Percentiles rank a stretch among this genome's conserved stretches.
Conservation (phyloP, 139 green algal genomes). For the Chlamydomonas asymmetrica region DNA sequence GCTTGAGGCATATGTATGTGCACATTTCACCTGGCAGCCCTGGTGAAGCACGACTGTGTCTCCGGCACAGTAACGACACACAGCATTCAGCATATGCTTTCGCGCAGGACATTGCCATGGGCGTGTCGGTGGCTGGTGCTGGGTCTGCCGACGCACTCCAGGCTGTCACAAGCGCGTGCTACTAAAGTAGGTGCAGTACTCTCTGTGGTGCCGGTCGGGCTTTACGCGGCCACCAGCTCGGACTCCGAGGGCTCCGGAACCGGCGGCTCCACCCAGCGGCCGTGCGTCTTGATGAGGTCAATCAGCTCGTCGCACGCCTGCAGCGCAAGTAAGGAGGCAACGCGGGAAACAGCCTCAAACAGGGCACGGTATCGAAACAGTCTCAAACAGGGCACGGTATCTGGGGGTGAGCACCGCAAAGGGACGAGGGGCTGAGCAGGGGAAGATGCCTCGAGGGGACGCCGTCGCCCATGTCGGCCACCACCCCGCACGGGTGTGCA, state of each 20-base stretch:
- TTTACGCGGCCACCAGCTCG: background rate
- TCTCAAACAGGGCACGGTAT: background rate
- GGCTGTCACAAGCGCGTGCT: no score
- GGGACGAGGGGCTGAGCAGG: background rate
- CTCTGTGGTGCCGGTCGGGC: no score
- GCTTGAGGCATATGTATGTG: no score
- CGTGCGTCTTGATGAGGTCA: constrained; percentile 97
- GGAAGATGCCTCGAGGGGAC: background rate
- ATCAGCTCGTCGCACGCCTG: constrained; percentile 88
- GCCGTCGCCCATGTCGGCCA: background rate
- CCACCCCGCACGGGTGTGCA: background rate
- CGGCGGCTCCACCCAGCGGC: constrained; percentile 80
- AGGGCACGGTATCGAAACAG: background rate
- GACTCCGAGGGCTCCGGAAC: no score
- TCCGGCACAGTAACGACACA: no score
- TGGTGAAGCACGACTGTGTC: no score
- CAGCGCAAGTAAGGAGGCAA: background rate
- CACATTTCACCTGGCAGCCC: no score
- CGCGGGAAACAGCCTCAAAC: background rate
- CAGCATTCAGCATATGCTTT: no score
- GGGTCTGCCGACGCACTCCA: no score
- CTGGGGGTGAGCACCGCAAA: background rate
- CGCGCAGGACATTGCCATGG: no score
- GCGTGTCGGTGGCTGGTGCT: no score
- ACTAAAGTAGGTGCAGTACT: no score